Evolutionary conservation across 2,329 filamentous ascomycete genomes (phyloP), one percentile per base, ranked within the genome.

Genomic region (Ceratocystis cubensis): DNA sequence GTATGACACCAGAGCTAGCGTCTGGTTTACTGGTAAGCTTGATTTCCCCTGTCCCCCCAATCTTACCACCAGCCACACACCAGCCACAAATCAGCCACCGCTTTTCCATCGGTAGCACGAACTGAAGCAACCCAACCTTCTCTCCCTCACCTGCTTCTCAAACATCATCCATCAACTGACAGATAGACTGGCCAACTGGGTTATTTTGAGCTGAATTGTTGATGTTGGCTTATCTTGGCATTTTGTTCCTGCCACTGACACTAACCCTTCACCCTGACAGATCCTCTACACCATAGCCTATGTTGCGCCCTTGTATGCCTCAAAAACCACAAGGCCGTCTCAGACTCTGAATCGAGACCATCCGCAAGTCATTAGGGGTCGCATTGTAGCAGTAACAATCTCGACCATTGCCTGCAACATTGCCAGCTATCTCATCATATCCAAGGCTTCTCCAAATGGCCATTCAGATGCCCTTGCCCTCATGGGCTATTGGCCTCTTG

Each of bases 241-340:
- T 61, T 65, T 46, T 65, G 67, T 44, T 70, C 50, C 33, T 57
- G 56, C 15, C 56, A 25, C 25, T 57, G 67, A 48, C 68, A 61
- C 8, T 20, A n/a, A 33, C 67, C n/a, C 45, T 44, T 64, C 53
- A 22, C 48, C 22, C 48, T 25, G 48, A 73, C 68, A 89, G 89
- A 77, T 92, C 69, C 76, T 86, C 69, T 96, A 95, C 76, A 96
- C 91, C n/a, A 75, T 91, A 71, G 77, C 91, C 78, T 99, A 97
- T 77, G 89, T 99, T 71, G 78, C 89, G 2, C 93, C 94, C 28
- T 91, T 97, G 76, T 96, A 99, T 79, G 80, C 93, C 69, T 94
- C 88, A 22, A 76, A 84, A 3, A 82, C 84, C 22, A 95, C 93
- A 4, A 85, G 92, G 64, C 91, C 92, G 5, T 94, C 90, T 6